Percentiles rank a stretch among this genome's conserved stretches.
phyloP scores from a whole-genome alignment of 2,329 filamentous ascomycete species.

The Aspergillus chevalieri region DNA sequence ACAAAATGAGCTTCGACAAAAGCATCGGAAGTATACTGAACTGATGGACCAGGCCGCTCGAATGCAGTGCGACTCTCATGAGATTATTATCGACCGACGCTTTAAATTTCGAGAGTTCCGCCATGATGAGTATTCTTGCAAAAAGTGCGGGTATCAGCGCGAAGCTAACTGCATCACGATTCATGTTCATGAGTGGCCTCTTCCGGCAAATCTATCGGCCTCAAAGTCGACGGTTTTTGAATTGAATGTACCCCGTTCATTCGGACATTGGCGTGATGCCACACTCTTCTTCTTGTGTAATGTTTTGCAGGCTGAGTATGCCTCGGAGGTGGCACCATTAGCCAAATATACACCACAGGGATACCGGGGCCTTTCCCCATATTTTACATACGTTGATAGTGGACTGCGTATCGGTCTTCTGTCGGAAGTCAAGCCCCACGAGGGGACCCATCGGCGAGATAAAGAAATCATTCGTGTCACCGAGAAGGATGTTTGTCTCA shows the following conservation, averaged over 20 bases:
- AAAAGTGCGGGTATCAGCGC: constrained; percentile 26
- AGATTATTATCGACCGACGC: background rate
- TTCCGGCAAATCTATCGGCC: constrained; percentile 28
- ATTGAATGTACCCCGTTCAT: constrained; percentile 35
- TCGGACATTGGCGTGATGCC: constrained; percentile 44
- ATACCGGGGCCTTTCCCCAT: constrained; percentile 12
- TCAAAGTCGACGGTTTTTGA: constrained; percentile 48
- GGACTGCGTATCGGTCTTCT: constrained; percentile 24
- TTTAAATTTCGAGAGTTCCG: background rate
- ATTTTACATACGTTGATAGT: constrained; percentile 1
- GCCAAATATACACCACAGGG: constrained; percentile 5
- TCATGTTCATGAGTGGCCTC: constrained; percentile 49
- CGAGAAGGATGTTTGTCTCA: constrained; percentile 37
- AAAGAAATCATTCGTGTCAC: constrained; percentile 13
- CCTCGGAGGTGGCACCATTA: constrained; percentile 4
- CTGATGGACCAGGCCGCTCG: constrained; percentile 1
- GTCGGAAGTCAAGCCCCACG: constrained; percentile 34
- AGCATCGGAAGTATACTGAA: constrained; percentile 2
- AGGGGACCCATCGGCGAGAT: constrained; percentile 27
- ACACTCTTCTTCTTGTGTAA: constrained; percentile 39
- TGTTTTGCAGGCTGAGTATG: constrained; percentile 27
- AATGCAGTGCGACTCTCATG: background rate
- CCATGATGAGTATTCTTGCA: constrained; percentile 11
- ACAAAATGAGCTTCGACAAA: constrained; percentile 1
- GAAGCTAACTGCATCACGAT: constrained; percentile 39